Conservation (phyloP, 495 filamentous ascomycete genomes). For the Hypoxylon lenormandii region DNA sequence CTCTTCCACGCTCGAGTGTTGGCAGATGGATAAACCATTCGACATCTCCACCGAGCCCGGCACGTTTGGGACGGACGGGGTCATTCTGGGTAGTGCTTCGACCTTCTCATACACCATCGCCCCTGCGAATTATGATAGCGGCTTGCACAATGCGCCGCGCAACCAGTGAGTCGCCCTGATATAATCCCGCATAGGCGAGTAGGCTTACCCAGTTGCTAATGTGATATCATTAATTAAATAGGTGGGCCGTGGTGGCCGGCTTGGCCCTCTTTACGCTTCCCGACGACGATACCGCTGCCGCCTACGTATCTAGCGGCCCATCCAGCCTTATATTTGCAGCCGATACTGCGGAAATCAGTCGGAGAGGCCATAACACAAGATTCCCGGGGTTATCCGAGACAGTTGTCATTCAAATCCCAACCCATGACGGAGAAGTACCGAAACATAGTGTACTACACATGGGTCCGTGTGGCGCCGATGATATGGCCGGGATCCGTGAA, state of each 20-base stretch:
- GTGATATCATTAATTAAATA: constrained; percentile 26
- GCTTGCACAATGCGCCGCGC: constrained; percentile 64
- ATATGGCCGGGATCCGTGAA: constrained; percentile 25
- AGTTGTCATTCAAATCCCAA: constrained; percentile 58
- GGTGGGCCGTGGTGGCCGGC: constrained; percentile 66
- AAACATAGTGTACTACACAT: constrained; percentile 55
- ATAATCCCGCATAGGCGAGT: not conserved
- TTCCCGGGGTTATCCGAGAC: constrained; percentile 62
- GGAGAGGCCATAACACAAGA: constrained; percentile 60
- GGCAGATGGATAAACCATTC: constrained; percentile 61
- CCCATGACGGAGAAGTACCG: constrained; percentile 54
- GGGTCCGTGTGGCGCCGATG: constrained; percentile 28
- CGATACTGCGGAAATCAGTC: constrained; percentile 63
- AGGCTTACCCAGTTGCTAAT: not conserved
- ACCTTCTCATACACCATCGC: constrained; percentile 59
- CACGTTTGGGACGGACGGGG: constrained; percentile 52
- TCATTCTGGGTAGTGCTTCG: constrained; percentile 52
- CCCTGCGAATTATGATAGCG: constrained; percentile 62
- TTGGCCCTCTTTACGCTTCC: constrained; percentile 65
- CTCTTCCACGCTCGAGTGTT: constrained; percentile 66
- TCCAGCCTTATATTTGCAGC: constrained; percentile 63
- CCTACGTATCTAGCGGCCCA: constrained; percentile 58
- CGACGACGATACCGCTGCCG: constrained; percentile 52
- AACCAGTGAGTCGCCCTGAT: constrained; percentile 58
- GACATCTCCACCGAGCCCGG: constrained; percentile 56